Evolutionary conservation across 306 rosid species (phyloP), one percentile per base, ranked within the genome.

Genomic region (Aeschynomene evenia): DNA sequence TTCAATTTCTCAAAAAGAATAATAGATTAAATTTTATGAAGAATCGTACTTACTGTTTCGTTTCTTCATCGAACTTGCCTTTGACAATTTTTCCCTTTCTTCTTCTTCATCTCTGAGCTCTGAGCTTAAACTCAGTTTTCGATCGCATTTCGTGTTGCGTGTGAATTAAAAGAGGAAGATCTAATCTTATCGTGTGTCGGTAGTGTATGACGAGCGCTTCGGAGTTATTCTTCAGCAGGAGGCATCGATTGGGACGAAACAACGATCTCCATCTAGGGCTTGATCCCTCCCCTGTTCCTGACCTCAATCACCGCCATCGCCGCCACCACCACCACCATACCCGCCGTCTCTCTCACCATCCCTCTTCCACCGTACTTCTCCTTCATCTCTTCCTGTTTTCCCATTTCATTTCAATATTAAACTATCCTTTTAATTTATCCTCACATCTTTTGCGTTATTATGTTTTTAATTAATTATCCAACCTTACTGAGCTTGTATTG

Each of bases 151-250:
- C 42, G 29, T 45, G 5, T 16, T 16, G 9, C 7, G 8, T 16
- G 9, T 16, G 8, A 31, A 19, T 49, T 7, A 16, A 31, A 39
- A 16, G 18, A 3, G 36, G 0, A 36, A 5, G 8, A 37, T 9
- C 43, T 10, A 2, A 36, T 8, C 42, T 36, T 14, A 37, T 9
- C 31, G 29, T 12, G 53, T 51, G 48, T 62, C 50, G 1, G 42
- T 23, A 10, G 89, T 86, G 88, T 45, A 93, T 93, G 97, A 85
- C 98, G 94, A 93, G 96, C 90, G 98, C 96, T 75, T 86, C 89
- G 65, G 98, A 93, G 85, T 80, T 93, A 10, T 90, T 88, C 73
- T 54, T 75, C 79, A 70, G 14, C 55, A 64, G 98, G 71, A 86
- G 98, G 79, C 89, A 84, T 62, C 93, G 98, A 28, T 71, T 71